Conservation (phyloP, 306 rosid genomes). For the Trifolium subterraneum region DNA sequence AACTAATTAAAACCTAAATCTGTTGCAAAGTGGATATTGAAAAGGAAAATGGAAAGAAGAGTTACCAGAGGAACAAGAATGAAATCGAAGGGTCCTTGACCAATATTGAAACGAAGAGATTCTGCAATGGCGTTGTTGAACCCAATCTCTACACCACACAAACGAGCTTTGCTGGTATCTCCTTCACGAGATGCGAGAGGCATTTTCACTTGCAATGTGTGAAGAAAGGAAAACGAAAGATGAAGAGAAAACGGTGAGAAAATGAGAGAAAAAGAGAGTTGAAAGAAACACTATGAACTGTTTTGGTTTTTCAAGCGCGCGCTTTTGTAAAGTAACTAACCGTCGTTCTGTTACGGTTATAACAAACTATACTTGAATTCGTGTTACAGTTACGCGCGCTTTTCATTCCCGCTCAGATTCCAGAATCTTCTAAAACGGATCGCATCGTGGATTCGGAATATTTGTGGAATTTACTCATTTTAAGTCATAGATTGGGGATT, state of each 20-base stretch:
- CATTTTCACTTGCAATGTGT: constrained; percentile 48
- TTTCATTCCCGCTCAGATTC: not conserved
- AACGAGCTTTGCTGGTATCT: constrained; percentile 48
- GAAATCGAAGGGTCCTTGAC: constrained; percentile 55
- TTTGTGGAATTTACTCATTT: too few relatives aligned
- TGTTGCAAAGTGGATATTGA: not conserved
- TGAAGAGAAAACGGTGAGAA: not conserved
- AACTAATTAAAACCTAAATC: not conserved
- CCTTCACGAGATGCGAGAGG: constrained; percentile 58
- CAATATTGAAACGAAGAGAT: not conserved
- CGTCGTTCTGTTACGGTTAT: not conserved
- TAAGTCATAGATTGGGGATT: too few relatives aligned
- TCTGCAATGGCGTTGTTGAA: constrained; percentile 57
- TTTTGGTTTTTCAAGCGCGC: not conserved
- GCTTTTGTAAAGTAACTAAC: not conserved
- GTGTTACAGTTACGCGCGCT: not conserved
- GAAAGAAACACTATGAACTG: not conserved
- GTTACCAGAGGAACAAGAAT: constrained; percentile 65
- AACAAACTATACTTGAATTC: not conserved
- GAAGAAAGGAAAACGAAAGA: not conserved
- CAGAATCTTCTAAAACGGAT: not conserved
- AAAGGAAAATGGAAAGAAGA: constrained; percentile 25
- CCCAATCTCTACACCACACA: constrained; percentile 61
- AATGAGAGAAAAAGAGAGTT: not conserved
- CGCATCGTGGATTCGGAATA: too few relatives aligned